Percentiles rank a stretch among this genome's conserved stretches.
Evolutionary conservation across 106 monocot genomes (phyloP).

Genomic region (Dendrobium chrysotoxum): DNA sequence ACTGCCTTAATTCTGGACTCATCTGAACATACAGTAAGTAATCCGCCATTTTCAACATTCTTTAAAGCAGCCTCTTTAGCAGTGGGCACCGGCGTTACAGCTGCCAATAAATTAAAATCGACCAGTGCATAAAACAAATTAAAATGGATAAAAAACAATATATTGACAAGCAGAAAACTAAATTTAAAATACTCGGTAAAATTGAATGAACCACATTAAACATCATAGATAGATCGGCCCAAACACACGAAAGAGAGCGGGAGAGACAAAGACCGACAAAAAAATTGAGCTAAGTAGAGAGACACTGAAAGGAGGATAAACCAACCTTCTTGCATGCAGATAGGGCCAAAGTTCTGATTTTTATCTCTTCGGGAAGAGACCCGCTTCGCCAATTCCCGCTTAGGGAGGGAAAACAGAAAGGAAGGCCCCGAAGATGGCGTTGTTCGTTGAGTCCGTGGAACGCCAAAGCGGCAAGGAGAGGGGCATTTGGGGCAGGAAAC

Average conservation of each 20-base stretch:
- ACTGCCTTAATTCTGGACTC: slow-evolving; percentile 11
- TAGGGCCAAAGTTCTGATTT: neutral
- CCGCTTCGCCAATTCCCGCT: neutral
- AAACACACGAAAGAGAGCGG: neutral
- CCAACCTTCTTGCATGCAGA: slow-evolving; percentile 2
- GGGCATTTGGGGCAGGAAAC: slow-evolving; percentile 5
- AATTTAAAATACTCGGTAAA: neutral
- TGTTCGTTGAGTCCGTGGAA: neutral
- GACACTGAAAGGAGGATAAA: neutral
- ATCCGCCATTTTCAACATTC: slow-evolving; percentile 44
- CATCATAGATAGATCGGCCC: neutral
- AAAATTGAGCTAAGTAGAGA: neutral
- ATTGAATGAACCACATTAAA: neutral
- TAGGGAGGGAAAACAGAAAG: neutral
- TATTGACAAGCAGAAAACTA: neutral
- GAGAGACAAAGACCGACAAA: neutral
- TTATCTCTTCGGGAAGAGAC: neutral
- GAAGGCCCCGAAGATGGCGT: neutral
- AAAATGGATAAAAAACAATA: neutral
- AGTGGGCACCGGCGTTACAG: slow-evolving; percentile 12
- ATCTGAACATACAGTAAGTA: slow-evolving; percentile 20
- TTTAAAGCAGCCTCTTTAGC: slow-evolving; percentile 17
- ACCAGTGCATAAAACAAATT: neutral
- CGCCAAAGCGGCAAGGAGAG: neutral
- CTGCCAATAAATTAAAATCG: slow-evolving; percentile 2